Evolutionary conservation across 2,329 filamentous ascomycete species (phyloP), one percentile per base, ranked within the genome.

Genomic region (Chaetomium olivaceum): DNA sequence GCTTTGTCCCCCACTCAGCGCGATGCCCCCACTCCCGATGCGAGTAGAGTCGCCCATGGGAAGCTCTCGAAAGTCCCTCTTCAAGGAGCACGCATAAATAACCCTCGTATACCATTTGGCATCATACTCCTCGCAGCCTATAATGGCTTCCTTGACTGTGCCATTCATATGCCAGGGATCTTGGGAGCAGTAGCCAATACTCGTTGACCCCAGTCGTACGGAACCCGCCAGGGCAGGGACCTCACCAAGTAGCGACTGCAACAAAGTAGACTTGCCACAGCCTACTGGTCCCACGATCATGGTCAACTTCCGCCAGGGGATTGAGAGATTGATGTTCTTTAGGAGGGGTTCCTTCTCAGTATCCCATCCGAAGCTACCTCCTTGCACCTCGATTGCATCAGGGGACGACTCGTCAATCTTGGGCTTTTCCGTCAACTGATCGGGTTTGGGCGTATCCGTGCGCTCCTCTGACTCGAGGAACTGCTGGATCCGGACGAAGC

Each of bases 161-260:
- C 68, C 73, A 63, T 82, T 82, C 4, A 74, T 74, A 1, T 82
- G 73, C 80, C 80, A 83, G 0, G 80, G 76, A 0, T 71, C 73
- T 60, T 83, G 81, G 54, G 77, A 76, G 62, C 80, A 82, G 68
- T 79, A 83, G 0, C 77, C 79, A 14, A 79, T 65, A 25, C 73
- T 74, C 0, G 63, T 69, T 0, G 72, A 67, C 0, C 70, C 66
- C 1, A 74, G 62, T 1, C 64, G 68, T n/a, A 80, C 64, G 0
- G 61, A 62, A 0, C 78, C 79, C 0, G 66, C 62, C 0, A 72
- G 54, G 3, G 70, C 62, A 1, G 68, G 59, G 0, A 76, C 67
- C 63, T 81, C 80, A 0, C 80, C 78, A 0, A 80, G 67, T 0
- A 82, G 70, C 0, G 75, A 74, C 36, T 79, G 74, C 11, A 81